These are phyloP conservation scores for Lavandula angustifolia DNA, from an alignment of 257 asterid genomes.

Conservation along the genomic window DNA sequence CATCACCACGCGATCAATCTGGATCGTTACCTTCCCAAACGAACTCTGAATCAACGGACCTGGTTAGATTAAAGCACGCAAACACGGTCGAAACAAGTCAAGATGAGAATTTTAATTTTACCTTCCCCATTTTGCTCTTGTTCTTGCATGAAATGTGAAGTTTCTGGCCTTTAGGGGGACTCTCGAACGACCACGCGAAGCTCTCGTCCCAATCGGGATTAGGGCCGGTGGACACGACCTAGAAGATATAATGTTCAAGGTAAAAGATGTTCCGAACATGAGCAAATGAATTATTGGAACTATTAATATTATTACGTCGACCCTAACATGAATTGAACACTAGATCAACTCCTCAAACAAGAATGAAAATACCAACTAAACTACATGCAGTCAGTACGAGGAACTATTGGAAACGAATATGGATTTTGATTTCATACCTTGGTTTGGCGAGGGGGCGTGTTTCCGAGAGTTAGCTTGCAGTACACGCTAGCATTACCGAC, in stretches of 20 bases:
- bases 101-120: constrained; percentile 21
- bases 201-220: constrained; percentile 98
- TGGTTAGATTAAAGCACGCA: constrained; percentile 17
- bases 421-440: constrained; percentile 47
- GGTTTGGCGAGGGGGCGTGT: constrained; percentile 85
- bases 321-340: too few species aligned
- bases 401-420: not conserved
- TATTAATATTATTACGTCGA: too few species aligned
- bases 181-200: constrained; percentile 91
- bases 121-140: constrained; percentile 99
- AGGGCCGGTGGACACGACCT: constrained; percentile 95
- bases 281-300: too few species aligned
- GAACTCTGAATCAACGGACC: constrained; percentile 61
- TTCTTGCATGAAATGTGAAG: constrained; percentile 99
- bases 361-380: too few species aligned
- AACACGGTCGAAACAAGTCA: not conserved
- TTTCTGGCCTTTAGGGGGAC: constrained; percentile 99
- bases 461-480: constrained; percentile 97
- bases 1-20: constrained; percentile 98
- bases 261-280: not conserved
- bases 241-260: constrained; percentile 23
- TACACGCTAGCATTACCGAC: constrained; percentile 92
- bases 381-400: too few species aligned
- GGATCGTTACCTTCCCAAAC: constrained; percentile 96
- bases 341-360: too few species aligned